Evolutionary conservation across 768 basidiomycete species (phyloP).

Genomic region (Lactifluus rugatus): DNA sequence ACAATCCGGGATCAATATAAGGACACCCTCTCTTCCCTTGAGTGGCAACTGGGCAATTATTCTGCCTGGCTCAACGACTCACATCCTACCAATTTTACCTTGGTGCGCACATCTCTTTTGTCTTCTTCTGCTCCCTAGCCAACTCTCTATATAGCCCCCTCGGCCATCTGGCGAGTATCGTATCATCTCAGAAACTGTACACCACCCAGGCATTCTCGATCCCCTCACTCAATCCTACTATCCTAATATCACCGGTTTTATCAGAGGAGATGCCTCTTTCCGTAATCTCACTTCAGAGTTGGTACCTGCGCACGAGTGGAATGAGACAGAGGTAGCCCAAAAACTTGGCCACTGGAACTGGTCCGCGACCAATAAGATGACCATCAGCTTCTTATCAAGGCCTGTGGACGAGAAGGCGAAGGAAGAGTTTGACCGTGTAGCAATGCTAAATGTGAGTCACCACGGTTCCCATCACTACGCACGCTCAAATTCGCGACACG

Average conservation of each 20-base stretch:
- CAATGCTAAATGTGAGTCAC: constrained; percentile 53
- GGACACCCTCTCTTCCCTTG: constrained; percentile 48
- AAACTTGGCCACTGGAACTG: constrained; percentile 59
- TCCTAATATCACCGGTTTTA: constrained; percentile 69
- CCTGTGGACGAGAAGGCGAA: constrained; percentile 30
- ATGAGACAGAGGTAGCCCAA: constrained; percentile 39
- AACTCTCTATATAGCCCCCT: constrained; percentile 42
- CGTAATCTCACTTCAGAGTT: constrained; percentile 41
- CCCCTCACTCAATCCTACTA: constrained; percentile 50
- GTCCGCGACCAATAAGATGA: constrained; percentile 50
- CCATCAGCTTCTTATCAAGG: constrained; percentile 59
- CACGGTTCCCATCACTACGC: background rate
- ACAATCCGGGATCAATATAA: constrained; percentile 55
- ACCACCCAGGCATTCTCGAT: constrained; percentile 37
- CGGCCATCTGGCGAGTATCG: constrained; percentile 35
- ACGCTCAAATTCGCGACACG: constrained; percentile 1
- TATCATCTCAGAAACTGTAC: constrained; percentile 41
- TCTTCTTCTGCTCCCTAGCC: constrained; percentile 8
- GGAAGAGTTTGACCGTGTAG: constrained; percentile 35
- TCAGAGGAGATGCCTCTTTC: constrained; percentile 51
- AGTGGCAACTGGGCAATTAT: constrained; percentile 58
- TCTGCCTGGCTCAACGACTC: constrained; percentile 68
- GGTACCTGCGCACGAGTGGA: constrained; percentile 37
- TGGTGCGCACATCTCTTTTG: constrained; percentile 36
- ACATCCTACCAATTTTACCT: constrained; percentile 45